Evolutionary conservation across 2,329 filamentous ascomycete genomes (phyloP), one percentile per base, ranked within the genome.

Genomic region (Hymenoscyphus occultus): DNA sequence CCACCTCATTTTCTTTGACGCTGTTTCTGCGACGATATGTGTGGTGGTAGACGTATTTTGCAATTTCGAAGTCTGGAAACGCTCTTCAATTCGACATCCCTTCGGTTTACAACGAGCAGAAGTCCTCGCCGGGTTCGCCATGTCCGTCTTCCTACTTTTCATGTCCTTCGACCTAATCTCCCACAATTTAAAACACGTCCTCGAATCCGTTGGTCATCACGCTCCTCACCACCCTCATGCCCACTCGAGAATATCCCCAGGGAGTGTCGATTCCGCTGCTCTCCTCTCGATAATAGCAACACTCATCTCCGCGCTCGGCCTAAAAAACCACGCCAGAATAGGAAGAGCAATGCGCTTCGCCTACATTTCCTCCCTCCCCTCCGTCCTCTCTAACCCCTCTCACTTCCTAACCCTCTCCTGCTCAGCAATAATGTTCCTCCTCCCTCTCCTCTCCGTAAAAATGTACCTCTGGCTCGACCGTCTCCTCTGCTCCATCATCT

Each of bases 21-120:
- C 95, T 9, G 86, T 96, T 1, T 95, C 93, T 40, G 95, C 95
- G 4, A 88, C 93, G 59, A 86, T 98, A 5, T 98, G 94, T 76
- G 93, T 97, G 3, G 88, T 87, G 13, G 94, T 98, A 58, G 95
- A 99, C 74, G 91, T 98, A 1, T 86, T 97, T 59, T 89, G 91
- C 61, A 99, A 99, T 77, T 99, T 99, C 73, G 95, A 99, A 76
- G 93, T 98, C 51, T 99, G 95, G 95, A 92, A 92, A 69, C 86
- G 94, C 58, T 94, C 91, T 71, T 96, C 90, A 70, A 90, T 99
- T 71, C 89, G 93, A 31, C 93, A 99, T 78, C 95, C 95, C 0
- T 99, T 99, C 75, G 93, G 90, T 3, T 85, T 99, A 31, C 92
- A 97, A 79, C 87, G 95, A 62, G 91, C 91, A 65, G 95, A 99